Conservation (phyloP, 495 filamentous ascomycete genomes). For the Aspergillus taichungensis region DNA sequence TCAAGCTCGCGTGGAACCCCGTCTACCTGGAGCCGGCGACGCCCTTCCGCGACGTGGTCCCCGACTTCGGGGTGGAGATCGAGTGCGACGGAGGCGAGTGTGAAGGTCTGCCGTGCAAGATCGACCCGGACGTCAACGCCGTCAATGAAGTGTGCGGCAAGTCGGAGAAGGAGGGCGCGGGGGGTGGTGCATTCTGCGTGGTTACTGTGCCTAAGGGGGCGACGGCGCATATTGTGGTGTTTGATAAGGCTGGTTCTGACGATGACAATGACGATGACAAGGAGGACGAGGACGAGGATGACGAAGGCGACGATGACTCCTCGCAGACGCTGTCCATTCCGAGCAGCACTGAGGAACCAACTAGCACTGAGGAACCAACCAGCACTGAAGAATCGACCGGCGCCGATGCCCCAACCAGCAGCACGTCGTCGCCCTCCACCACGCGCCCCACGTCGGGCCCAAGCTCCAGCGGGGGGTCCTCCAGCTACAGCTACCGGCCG, state of each 20-base stretch:
- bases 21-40: slow-evolving; percentile 54
- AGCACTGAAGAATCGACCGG: no score
- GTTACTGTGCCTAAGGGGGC: slow-evolving; percentile 64
- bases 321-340: no score
- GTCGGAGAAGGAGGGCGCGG: slow-evolving; percentile 46
- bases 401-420: no score
- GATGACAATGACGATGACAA: slow-evolving; percentile 12
- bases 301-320: slow-evolving; percentile 13
- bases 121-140: slow-evolving; percentile 53
- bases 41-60: slow-evolving; percentile 48
- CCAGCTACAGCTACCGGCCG: no score
- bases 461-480: no score
- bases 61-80: slow-evolving; percentile 62
- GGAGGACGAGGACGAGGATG: slow-evolving; percentile 18
- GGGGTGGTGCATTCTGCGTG: slow-evolving; percentile 67
- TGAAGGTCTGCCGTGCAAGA: slow-evolving; percentile 66
- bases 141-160: slow-evolving; percentile 53
- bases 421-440: no score
- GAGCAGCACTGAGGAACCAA: no score
- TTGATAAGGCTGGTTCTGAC: slow-evolving; percentile 31
- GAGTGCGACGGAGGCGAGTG: slow-evolving; percentile 59
- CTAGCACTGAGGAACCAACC: no score
- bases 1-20: slow-evolving; percentile 77
- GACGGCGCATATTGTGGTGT: slow-evolving; percentile 62
- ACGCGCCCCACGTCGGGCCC: no score